These are phyloP conservation scores for Trichophyton schoenleinii DNA, from an alignment of 2,329 filamentous ascomycete species.

Conservation along the genomic window DNA sequence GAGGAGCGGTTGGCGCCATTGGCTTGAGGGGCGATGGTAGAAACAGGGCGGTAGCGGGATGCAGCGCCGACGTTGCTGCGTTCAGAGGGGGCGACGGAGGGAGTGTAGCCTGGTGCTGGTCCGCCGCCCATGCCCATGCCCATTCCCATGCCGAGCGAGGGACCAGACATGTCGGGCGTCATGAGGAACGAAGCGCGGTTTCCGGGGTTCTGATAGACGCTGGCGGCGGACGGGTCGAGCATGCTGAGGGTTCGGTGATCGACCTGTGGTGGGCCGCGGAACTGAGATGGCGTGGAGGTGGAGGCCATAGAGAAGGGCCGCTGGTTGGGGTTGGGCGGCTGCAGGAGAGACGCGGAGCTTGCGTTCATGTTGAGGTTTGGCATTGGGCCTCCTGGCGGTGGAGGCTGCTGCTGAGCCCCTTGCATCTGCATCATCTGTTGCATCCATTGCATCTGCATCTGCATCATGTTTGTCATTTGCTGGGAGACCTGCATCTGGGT, in stretches of 20 bases:
- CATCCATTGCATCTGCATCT: slow-evolving; percentile 93
- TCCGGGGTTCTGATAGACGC: slow-evolving; percentile 22
- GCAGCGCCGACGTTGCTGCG: slow-evolving; percentile 87
- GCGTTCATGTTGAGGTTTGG: slow-evolving; percentile 18
- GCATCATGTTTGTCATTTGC: slow-evolving; percentile 79
- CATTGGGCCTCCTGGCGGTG: slow-evolving; percentile 10
- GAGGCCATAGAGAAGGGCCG: slow-evolving; percentile 40
- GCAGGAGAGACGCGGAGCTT: slow-evolving; percentile 16
- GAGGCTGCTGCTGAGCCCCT: slow-evolving; percentile 25
- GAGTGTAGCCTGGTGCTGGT: slow-evolving; percentile 48
- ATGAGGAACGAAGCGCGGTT: slow-evolving; percentile 26
- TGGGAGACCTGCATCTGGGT: slow-evolving; percentile 69
- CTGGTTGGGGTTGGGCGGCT: slow-evolving; percentile 22
- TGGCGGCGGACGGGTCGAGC: slow-evolving; percentile 51
- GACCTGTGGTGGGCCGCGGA: slow-evolving; percentile 20
- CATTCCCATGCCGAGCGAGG: slow-evolving; percentile 10
- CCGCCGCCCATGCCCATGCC: not conserved
- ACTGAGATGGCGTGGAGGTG: slow-evolving; percentile 16
- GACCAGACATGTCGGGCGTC: slow-evolving; percentile 17
- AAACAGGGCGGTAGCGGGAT: slow-evolving; percentile 80
- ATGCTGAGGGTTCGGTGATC: slow-evolving; percentile 66
- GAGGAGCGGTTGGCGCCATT: slow-evolving; percentile 18
- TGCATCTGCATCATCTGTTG: slow-evolving; percentile 56
- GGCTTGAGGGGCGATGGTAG: slow-evolving; percentile 40
- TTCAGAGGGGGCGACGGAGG: slow-evolving; percentile 90